Evolutionary conservation across 331 rosid species (phyloP), one percentile per base, ranked within the genome.

Genomic region (Quercus phellos): DNA sequence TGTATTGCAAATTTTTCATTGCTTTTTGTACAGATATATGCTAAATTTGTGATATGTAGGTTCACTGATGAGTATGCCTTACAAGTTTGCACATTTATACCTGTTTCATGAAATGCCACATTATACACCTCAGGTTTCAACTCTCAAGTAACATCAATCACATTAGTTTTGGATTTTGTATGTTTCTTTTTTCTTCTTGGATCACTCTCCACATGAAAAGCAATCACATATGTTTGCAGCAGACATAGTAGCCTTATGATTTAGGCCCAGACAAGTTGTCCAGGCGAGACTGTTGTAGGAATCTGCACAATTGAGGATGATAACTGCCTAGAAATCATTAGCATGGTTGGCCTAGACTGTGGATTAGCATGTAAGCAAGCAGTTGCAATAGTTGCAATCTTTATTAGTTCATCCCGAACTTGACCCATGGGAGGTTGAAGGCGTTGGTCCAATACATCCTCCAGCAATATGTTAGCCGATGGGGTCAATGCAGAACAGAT

Each of bases 341-440:
- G 55, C 84, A 84, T 84, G 12, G 90, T 79, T 61, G 87, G 90
- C 0, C 85, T 75, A 56, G 35, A 79, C 22, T 35, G 38, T 14
- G 79, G 80, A 1, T 1, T 67, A 14, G 42, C 4, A 32, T 6
- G 13, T 60, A 81, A 32, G 83, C 91, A 85, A 30, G 61, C 13
- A 26, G 55, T 27, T 27, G 70, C 70, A 5, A 26, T 66, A 53
- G 13, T 76, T 7, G 18, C 30, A 6, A 81, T 34, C 2, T 22
- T 77, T 10, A 46, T 21, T 27, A 85, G 58, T 38, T 83, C 81
- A 1, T 13, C 55, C 34, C 54, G 85, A 55, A 67, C 32, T 81
- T 69, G 29, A 30, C 55, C 70, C 0, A 4, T 75, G 2, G 87
- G 84, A 72, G 35, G 43, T 5, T 72, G 55, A 6, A 85, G 77